A percentile compares a stretch with the other conserved stretches of the same genome.
These are phyloP conservation scores for Botrytis pseudocinerea DNA, from an alignment of 2,329 filamentous ascomycete species.

Conservation along the genomic window DNA sequence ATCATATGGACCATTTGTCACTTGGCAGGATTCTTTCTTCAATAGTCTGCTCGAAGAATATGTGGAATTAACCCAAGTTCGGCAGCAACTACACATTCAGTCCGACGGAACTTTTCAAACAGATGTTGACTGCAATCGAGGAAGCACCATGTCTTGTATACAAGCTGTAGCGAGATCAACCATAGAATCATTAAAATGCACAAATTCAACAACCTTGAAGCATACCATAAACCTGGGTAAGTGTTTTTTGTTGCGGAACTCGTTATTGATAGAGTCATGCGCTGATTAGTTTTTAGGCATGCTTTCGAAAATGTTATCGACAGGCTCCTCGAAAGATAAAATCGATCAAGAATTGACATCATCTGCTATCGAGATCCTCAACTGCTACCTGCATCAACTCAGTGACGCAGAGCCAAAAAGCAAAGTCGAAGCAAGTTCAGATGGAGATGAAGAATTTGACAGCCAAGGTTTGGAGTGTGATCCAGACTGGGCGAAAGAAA, in stretches of 20 bases:
- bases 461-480: conserved; percentile 33
- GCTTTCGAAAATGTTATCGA: conserved; percentile 19
- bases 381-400: not conserved
- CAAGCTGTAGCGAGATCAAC: conserved; percentile 27
- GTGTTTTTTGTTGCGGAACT: conserved; percentile 2
- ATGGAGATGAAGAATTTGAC: conserved; percentile 31
- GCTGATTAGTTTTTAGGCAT: conserved; percentile 23
- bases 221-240: conserved; percentile 33
- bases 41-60: conserved; percentile 59
- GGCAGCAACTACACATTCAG: conserved; percentile 28
- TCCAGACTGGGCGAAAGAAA: conserved; percentile 28
- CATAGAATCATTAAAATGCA: conserved; percentile 27
- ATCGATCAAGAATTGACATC: conserved; percentile 19
- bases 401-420: not conserved
- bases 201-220: conserved; percentile 28
- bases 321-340: conserved; percentile 17
- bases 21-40: conserved; percentile 60
- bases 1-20: conserved; percentile 51
- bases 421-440: conserved; percentile 27
- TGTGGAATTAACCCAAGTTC: conserved; percentile 37
- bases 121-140: conserved; percentile 29
- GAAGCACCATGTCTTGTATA: conserved; percentile 30
- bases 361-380: conserved; percentile 14
- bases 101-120: conserved; percentile 19
- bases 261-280: not conserved